Evolutionary conservation across 2,329 filamentous ascomycete genomes (phyloP), one percentile per base, ranked within the genome.

Genomic region (Ophiostoma sp.): DNA sequence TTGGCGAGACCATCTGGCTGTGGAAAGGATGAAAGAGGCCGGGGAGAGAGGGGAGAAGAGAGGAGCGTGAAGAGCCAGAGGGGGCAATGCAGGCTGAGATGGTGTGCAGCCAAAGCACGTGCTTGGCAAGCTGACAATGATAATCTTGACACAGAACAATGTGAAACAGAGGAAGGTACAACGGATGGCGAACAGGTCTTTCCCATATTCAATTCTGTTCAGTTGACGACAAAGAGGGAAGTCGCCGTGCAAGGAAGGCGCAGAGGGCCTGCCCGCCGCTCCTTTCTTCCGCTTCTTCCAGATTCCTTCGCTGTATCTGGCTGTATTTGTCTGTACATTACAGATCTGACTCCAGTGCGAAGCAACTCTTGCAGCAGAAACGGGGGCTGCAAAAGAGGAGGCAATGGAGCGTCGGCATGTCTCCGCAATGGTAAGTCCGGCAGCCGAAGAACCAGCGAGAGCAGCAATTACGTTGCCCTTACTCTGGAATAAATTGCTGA

Each of bases 51-150:
- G n/a, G 31, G 68, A 39, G 1, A 17, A 28, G 48, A 12, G 8
- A 4, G 8, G n/a, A 55, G 25, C 22, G n/a, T 12, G 68, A 70
- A 33, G 50, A 12, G 36, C n/a, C 8, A 12, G 42, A 52, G 59
- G 42, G 28, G 25, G 25, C 64, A 22, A 52, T 69, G 45, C 66
- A 68, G 7, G 61, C n/a, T 42, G 52, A n/a, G 69, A 39, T 57
- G 69, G 69, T 59, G 69, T 59, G 69, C 50, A 57, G 69, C n/a
- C 50, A 42, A 42, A 28, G 68, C 50, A 70, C 50, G 68, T 70
- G 50, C 68, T 70, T 69, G 31, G 66, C 66, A 52, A 48, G 39
- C 17, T 36, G 59, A 63, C 25, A 42, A 22, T 39, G 55, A 33
- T 12, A 39, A 42, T 63, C 59, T 42, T n/a, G n/a, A 25, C 59